Conservation (phyloP, 2,329 filamentous ascomycete species). For the Talaromyces amestolkiae region DNA sequence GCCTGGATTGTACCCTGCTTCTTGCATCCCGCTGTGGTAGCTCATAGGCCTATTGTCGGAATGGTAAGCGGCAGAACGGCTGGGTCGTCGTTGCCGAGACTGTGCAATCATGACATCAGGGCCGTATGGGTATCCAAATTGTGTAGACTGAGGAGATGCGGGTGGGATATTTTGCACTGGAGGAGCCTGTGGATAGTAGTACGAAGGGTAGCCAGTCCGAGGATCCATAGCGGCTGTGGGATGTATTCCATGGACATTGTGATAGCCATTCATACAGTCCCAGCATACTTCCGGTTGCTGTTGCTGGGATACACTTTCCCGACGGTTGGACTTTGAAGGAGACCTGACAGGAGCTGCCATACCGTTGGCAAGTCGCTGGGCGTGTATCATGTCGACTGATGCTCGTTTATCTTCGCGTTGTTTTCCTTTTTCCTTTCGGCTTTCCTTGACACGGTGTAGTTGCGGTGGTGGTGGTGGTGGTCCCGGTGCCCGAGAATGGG, state of each 20-base stretch:
- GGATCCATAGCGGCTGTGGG: slow-evolving; percentile 32
- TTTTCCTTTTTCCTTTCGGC: slow-evolving; percentile 35
- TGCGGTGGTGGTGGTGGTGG: slow-evolving; percentile 26
- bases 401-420: slow-evolving; percentile 28
- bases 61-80: slow-evolving; percentile 39
- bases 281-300: slow-evolving; percentile 33
- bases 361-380: slow-evolving; percentile 32
- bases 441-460: slow-evolving; percentile 27
- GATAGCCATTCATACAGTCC: slow-evolving; percentile 33
- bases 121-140: slow-evolving; percentile 29
- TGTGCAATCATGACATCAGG: slow-evolving; percentile 35
- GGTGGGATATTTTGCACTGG: slow-evolving; percentile 29
- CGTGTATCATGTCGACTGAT: slow-evolving; percentile 37
- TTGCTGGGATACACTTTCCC: slow-evolving; percentile 31
- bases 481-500: slow-evolving; percentile 3
- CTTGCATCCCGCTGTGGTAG: slow-evolving; percentile 36
- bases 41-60: slow-evolving; percentile 34
- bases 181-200: slow-evolving; percentile 29
- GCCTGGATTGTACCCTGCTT: slow-evolving; percentile 30
- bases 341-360: slow-evolving; percentile 32
- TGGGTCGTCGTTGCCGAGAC: slow-evolving; percentile 28
- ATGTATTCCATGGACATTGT: slow-evolving; percentile 29
- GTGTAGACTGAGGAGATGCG: slow-evolving; percentile 29
- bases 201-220: slow-evolving; percentile 30
- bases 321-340: slow-evolving; percentile 35